Conservation (phyloP, 305 asterid species). For the Fraxinus platypoda region DNA sequence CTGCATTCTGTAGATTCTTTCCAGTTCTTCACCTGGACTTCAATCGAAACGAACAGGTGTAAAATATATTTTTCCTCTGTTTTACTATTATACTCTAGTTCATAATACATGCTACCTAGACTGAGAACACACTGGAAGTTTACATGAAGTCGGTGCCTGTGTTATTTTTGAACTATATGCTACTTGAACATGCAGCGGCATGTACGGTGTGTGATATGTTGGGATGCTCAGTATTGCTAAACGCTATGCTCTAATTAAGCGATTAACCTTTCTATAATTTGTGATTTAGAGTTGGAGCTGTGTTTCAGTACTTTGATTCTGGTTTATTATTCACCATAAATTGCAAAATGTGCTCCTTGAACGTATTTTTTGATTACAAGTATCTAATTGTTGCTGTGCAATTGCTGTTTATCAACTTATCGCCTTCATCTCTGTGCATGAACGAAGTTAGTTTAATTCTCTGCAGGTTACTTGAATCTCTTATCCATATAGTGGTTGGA, state of each 20-base stretch:
- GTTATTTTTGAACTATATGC: neutral
- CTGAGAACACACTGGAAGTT: conserved; percentile 7
- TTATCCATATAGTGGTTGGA: neutral
- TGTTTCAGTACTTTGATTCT: neutral
- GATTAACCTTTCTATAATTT: neutral
- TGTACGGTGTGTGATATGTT: neutral
- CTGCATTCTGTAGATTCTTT: neutral
- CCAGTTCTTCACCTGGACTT: neutral
- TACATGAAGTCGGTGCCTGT: neutral
- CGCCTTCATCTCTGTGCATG: neutral
- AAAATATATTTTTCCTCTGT: neutral
- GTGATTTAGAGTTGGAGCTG: neutral
- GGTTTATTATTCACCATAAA: neutral
- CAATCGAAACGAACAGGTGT: neutral
- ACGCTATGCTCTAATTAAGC: neutral
- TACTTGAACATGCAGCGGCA: neutral
- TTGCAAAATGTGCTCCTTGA: neutral
- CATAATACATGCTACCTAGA: neutral
- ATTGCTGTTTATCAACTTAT: neutral
- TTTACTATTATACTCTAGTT: neutral
- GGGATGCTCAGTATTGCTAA: neutral
- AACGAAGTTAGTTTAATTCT: neutral
- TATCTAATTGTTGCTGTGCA: neutral
- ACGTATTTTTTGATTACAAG: neutral
- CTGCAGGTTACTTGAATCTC: neutral